phyloP scores from a whole-genome alignment of 805 yeast species.

The Ogataea degrootiae region DNA sequence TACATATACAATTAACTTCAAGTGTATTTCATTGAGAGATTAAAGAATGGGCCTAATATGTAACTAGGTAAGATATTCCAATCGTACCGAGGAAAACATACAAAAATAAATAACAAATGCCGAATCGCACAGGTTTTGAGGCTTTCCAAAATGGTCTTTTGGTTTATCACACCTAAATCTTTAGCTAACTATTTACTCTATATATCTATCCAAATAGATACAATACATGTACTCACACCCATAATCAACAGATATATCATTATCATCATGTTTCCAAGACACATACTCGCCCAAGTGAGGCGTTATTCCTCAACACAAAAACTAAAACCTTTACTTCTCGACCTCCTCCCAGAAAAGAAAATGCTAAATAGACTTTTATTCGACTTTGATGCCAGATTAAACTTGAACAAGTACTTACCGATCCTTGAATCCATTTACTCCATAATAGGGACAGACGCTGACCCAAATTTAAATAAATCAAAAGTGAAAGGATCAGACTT shows the following conservation, averaged over 20 bases:
- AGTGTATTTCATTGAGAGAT: no score
- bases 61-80: no score
- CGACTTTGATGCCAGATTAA: constrained; percentile 57
- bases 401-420: constrained; percentile 50
- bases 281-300: neutral
- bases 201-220: no score
- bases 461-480: constrained; percentile 6
- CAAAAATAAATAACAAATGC: no score
- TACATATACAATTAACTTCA: no score
- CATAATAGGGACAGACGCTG: constrained; percentile 33
- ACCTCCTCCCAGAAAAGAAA: constrained; percentile 54
- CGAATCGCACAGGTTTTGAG: no score
- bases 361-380: constrained; percentile 56
- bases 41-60: no score
- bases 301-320: constrained; percentile 2
- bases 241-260: neutral
- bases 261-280: neutral
- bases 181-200: no score
- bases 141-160: no score
- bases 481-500: constrained; percentile 51
- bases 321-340: constrained; percentile 35
- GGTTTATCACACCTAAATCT: no score
- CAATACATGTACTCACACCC: neutral
- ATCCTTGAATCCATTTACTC: constrained; percentile 49
- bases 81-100: no score